Base-by-base conservation (phyloP, 2,329 filamentous ascomycete genomes). In the Macrophomina pseudophaseolina region DNA sequence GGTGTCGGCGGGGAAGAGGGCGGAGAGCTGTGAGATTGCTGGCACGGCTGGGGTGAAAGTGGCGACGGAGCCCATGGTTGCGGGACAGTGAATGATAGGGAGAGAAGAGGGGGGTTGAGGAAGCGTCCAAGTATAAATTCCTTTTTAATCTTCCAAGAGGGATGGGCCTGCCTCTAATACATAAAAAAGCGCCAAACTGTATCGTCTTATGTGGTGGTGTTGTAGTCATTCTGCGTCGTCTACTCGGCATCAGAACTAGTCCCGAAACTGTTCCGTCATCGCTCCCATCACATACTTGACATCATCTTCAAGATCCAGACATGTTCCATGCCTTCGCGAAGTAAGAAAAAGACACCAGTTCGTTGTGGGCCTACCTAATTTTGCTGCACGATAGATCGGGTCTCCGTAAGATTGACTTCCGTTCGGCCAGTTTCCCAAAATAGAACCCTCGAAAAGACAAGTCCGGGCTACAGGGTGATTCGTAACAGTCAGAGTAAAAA, bases 201-300 rank as follows among this genome's bases (percentile, higher is more conserved):
- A 54, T 54, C 12, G 16, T 9, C 5, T 14, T 28, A 38, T 6
- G 58, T 60, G 30, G 30, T 60, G 42, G 30, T 33, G 30, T 60
- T 16, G 44, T 18, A 35, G 58, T 60, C 58, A 48, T 35, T 14
- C 30, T n/a, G 14, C 2, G 42, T 48, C 30, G 42, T 33, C 5
- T 38, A 11, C 42, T 60, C 58, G 58, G 58, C 44, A 38, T 38
- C 58, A 60, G 44, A 60, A 60, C 30, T 60, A 60, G 58, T 30
- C 30, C 58, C 58, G 58, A 60, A n/a, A 14, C 9, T 28, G 32
- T 5, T 23, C n/a, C n/a, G 58, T 49, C 40, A 38, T 60, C 58
- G 44, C 30, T 23, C 16, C n/a, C 32, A 38, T 48, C 58, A 60
- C 58, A 60, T 60, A 42, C 44, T 42, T 35, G 12, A 18, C 18